phyloP scores from a whole-genome alignment of 169 alveolate genomes.

The Blepharisma undulans region DNA sequence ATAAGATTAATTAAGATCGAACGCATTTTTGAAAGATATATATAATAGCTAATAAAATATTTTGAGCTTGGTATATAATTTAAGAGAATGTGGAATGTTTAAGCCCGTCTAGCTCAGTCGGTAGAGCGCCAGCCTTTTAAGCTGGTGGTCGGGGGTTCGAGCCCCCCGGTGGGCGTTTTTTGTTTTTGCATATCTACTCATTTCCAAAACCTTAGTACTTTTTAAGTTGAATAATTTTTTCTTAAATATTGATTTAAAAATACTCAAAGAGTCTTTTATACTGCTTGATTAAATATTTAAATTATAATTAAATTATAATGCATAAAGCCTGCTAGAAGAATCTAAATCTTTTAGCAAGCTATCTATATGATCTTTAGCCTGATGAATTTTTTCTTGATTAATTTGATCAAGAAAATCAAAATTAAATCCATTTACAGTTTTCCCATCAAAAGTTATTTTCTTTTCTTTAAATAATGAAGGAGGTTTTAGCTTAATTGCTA shows the following conservation, averaged over 20 bases:
- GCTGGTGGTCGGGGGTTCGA: constrained; percentile 90
- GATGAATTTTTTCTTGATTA: not conserved
- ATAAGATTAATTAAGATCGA: not conserved
- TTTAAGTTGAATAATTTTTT: no score
- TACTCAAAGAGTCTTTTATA: no score
- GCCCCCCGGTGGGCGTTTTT: constrained; percentile 85
- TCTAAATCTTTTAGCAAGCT: not conserved
- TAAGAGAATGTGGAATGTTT: not conserved
- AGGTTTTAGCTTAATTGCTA: not conserved
- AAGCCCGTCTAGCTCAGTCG: constrained; percentile 89
- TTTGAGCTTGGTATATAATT: not conserved
- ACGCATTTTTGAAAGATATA: no score
- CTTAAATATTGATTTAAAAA: no score
- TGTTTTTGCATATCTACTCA: not conserved
- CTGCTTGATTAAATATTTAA: no score
- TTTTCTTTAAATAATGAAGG: not conserved
- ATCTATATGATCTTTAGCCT: not conserved
- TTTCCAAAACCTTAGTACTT: not conserved
- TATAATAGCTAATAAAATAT: no score
- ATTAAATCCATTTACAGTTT: not conserved
- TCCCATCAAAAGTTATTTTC: not conserved
- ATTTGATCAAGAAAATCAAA: not conserved
- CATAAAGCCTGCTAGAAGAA: not conserved
- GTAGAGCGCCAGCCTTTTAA: constrained; percentile 90
- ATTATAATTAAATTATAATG: no score